Base-by-base conservation (phyloP, 495 filamentous ascomycete genomes). In the Penicillium pulvis region DNA sequence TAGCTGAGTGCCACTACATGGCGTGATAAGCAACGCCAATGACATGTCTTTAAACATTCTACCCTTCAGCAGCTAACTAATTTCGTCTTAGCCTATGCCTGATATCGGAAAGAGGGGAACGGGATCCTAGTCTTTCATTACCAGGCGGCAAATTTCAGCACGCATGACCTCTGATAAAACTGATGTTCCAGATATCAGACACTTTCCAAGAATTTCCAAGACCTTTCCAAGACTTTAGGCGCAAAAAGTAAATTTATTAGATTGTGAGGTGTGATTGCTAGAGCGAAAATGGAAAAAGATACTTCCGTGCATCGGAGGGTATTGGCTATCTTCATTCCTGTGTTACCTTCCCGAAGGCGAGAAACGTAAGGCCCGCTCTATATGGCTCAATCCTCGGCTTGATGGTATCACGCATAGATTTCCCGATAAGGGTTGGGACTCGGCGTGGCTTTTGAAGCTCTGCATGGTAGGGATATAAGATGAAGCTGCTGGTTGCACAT, bases 211-310 rank as follows among this genome's bases (percentile, higher is more conserved):
- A 19, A 7, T 33, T 11, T 23, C 20, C 20, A 23, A 23, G 20
- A 23, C 20, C 3, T 3, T 45, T 45, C 42, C 9, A 36, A 36
- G 33, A 36, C n/a, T 45, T 45, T 45, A 23, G 42, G 42, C 42
- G 42, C n/a, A 23, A 6, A 45, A 45, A 45, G 42, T 14, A 36
- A 49, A 49, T 23, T 47, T 31, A 17, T 31, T 31, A 30, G 23
- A 49, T 49, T 31, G n/a, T 28, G 46, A 49, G 46, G 46, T 49
- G 24, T 24, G 24, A 49, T 26, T 28, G 46, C 46, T 49, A 49
- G 28, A 24, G 28, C 46, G 19, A 49, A 28, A 30, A n/a, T 49
- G 46, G 33, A 36, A 23, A 23, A 23, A 36, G n/a, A 1, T 9
- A 24, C 19, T 9, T 17, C n/a, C 24, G 12, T n/a, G n/a, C 24